phyloP scores from a whole-genome alignment of 805 yeast genomes.

The Candida maltosa region DNA sequence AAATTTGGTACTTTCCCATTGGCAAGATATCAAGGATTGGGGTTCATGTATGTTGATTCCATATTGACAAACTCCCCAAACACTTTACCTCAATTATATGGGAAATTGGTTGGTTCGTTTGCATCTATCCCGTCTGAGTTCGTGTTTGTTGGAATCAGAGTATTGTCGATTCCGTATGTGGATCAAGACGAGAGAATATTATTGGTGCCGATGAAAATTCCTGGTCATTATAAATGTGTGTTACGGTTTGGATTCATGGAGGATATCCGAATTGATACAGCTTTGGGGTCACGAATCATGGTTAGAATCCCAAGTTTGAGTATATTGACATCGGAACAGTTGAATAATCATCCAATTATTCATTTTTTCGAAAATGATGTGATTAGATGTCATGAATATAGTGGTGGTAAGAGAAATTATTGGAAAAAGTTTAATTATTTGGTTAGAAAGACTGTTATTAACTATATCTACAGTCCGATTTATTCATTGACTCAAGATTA shows the following conservation, averaged over 20 bases:
- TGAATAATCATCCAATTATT: constrained; percentile 16
- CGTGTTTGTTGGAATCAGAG: constrained; percentile 41
- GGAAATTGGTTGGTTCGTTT: constrained; percentile 35
- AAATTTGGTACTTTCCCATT: constrained; percentile 17
- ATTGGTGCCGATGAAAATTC: constrained; percentile 36
- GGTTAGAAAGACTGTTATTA: constrained; percentile 17
- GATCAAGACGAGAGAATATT: constrained; percentile 36
- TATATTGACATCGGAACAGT: not conserved
- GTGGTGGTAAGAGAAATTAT: constrained; percentile 14
- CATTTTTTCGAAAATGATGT: constrained; percentile 30
- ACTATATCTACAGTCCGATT: constrained; percentile 25
- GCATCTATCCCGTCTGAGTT: constrained; percentile 42
- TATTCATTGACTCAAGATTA: constrained; percentile 18
- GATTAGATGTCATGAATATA: constrained; percentile 20
- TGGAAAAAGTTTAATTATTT: constrained; percentile 9
- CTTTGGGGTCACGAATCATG: constrained; percentile 17
- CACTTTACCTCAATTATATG: constrained; percentile 43
- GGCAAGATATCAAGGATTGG: constrained; percentile 32
- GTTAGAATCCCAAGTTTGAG: constrained; percentile 16
- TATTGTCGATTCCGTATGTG: constrained; percentile 41
- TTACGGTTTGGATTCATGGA: constrained; percentile 52
- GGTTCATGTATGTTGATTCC: constrained; percentile 40
- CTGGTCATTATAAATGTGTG: constrained; percentile 48
- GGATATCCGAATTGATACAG: constrained; percentile 18
- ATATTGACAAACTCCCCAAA: constrained; percentile 37